Evolutionary conservation across 805 yeast genomes (phyloP), one percentile per base, ranked within the genome.

Genomic region (Dipodascus albidus): DNA sequence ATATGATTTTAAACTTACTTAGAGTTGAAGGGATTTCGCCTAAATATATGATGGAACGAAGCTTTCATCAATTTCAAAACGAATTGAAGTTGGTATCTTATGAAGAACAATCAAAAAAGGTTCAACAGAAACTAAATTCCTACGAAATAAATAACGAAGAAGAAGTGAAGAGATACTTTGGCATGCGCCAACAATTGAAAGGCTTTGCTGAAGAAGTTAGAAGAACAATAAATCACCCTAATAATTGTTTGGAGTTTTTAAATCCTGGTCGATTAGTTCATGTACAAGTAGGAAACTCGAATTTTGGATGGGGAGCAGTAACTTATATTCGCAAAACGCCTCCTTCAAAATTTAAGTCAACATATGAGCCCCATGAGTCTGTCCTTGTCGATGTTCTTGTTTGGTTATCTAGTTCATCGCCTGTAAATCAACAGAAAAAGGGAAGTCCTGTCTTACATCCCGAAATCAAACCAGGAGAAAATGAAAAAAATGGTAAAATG

Each of bases 11-110:
- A 69, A 93, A 93, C 67, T 75, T 93, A 67, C 81, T 93, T 84
- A 81, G 99, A 65, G 99, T 93, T 15, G 99, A 93, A 70, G 99
- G 99, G 55, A 87, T 93, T 53, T 89, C 98, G 1, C 98, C 99
- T 0, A 98, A 93, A 67, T 93, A 85, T 59, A 90, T 93, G 97
- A 76, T 93, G 59, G 96, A 89, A 66, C 79, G 84, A 61, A 91
- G 99, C 1, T 93, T 93, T 65, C 93, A 74, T 72, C 99, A 93
- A 69, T 95, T 90, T 67, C 99, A 93, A 68, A 91, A 87, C 65
- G 87, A 91, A 8, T 80, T 91, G 15, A 80, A 95, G 22, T 95
- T 95, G 14, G 99, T 99, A 1, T 72, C 76, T n/a, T 74, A 91
- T 73, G 96, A 89, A 62, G 74, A 74, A 54, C 76, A 85, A 58